Evolutionary conservation across 2,329 filamentous ascomycete genomes (phyloP), one percentile per base, ranked within the genome.

Genomic region (Hortaea werneckii): DNA sequence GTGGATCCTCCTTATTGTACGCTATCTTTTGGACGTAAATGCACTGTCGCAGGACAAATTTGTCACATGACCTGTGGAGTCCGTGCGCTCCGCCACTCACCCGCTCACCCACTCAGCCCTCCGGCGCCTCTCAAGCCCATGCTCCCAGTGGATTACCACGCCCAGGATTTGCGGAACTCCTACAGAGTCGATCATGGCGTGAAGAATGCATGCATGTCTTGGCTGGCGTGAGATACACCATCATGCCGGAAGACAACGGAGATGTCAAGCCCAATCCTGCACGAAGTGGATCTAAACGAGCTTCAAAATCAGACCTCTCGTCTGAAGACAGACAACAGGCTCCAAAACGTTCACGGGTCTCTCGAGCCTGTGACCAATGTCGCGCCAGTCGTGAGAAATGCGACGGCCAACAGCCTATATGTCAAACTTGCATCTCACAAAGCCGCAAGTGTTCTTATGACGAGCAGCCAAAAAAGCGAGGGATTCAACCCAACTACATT

Each of bases 401-500:
- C 63, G 82, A 87, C 57, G 83, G 84, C 11, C 69, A 12, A 6
- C 45, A 80, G 52, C 83, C 83, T 5, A 69, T 71, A 10, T 87
- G 83, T 61, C 78, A 77, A 40, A 81, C 81, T 2, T 87, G 84
- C 65, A 71, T 73, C 5, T 69, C 75, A 4, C 76, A 82, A 49
- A 77, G 75, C 44, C 73, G 83, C 41, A 63, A 71, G 30, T 89
- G 85, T 62, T 80, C 81, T 11, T 89, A 88, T 61, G 79, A 83
- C 50, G 75, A 82, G 44, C 80, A 79, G 44, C 79, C 82, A 6
- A 87, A 86, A 65, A 87, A 87, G 62, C 74, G 85, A 51, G 85
- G 85, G 4, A 78, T 89, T 8, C 84, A 84, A 55, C 85, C 85
- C n/a, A 85, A 85, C 11, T 87, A 88, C 58, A 82, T 89, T 45